phyloP scores from a whole-genome alignment of 2,329 filamentous ascomycete genomes.

The Ophidiomyces ophidiicola region DNA sequence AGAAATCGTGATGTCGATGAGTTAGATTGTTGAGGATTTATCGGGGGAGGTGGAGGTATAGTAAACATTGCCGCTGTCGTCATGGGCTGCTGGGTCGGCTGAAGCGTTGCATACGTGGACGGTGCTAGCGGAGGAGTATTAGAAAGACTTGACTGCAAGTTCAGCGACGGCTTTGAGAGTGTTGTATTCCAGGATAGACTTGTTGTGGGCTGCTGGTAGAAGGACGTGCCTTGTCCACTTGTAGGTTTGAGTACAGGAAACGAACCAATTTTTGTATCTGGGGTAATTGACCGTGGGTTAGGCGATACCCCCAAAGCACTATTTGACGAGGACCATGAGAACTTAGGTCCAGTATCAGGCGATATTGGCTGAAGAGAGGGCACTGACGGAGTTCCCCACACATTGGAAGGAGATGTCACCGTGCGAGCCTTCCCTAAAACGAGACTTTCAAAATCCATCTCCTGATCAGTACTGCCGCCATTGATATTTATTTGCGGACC shows the following conservation, averaged over 20 bases:
- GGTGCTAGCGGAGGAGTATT: constrained; percentile 14
- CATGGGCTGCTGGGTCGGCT: constrained; percentile 14
- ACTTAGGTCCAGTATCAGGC: constrained; percentile 26
- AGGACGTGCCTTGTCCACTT: constrained; percentile 20
- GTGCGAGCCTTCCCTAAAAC: constrained; percentile 59
- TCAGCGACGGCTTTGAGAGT: neutral
- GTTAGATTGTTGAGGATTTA: neutral
- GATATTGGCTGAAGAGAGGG: constrained; percentile 20
- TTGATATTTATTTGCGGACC: constrained; percentile 18
- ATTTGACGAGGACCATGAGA: constrained; percentile 33
- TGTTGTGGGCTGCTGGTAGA: constrained; percentile 9
- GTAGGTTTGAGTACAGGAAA: constrained; percentile 38
- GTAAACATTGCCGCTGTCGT: constrained; percentile 19
- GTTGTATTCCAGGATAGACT: constrained; percentile 8
- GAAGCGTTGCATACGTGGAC: constrained; percentile 16
- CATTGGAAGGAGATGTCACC: constrained; percentile 24
- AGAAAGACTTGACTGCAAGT: neutral
- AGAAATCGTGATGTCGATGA: constrained; percentile 21
- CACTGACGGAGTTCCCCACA: constrained; percentile 23
- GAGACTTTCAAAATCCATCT: constrained; percentile 75
- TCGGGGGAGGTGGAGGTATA: constrained; percentile 30
- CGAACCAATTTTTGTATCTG: constrained; percentile 38
- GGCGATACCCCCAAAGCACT: constrained; percentile 15
- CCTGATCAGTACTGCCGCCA: constrained; percentile 42
- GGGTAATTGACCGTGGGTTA: constrained; percentile 37